Evolutionary conservation across 2,329 filamentous ascomycete species (phyloP), one percentile per base, ranked within the genome.

Genomic region (Dactylellina drechsleri): DNA sequence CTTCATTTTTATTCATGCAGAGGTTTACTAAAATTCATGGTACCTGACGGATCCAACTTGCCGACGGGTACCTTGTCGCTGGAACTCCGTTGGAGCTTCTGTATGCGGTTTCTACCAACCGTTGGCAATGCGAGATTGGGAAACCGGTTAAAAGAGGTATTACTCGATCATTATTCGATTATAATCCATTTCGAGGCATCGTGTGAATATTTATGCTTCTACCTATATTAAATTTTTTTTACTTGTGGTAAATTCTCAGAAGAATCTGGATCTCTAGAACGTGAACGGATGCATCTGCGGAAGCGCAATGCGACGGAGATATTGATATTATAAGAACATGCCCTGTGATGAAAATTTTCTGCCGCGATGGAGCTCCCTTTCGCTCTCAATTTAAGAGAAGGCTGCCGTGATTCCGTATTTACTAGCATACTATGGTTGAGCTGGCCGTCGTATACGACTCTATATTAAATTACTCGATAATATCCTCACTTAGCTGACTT

Each of bases 151-250:
- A 41, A 60, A 36, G 10, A 56, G 56, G 56, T 65, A 75, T 75
- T 75, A 75, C 71, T 75, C 71, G 71, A 75, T 75, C 10, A 75
- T 75, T 75, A 75, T 64, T 67, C 71, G 71, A 75, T 68, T 16
- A 20, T 28, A 70, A 70, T 52, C 57, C 58, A 4, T 26, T 62
- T 70, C 50, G 23, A 56, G 65, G 49, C 20, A 57, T 61, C 40
- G 66, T 50, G 3, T 23, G 50, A 36, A 36, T 43, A 36, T 47
- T 47, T 47, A 18, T 47, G n/a, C 16, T 47, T 47, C 10, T 49
- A 36, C 2, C 18, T 60, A 5, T 60, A 60, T 49, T 49, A 36
- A 36, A 36, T 36, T 28, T 28, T 28, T 28, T 28, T 36, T 36
- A 10, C 31, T 36, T 10, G 6, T 10, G 31, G 31, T 36, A 10